Conservation (phyloP, 768 basidiomycete species). For the Tricholoma furcatifolium region DNA sequence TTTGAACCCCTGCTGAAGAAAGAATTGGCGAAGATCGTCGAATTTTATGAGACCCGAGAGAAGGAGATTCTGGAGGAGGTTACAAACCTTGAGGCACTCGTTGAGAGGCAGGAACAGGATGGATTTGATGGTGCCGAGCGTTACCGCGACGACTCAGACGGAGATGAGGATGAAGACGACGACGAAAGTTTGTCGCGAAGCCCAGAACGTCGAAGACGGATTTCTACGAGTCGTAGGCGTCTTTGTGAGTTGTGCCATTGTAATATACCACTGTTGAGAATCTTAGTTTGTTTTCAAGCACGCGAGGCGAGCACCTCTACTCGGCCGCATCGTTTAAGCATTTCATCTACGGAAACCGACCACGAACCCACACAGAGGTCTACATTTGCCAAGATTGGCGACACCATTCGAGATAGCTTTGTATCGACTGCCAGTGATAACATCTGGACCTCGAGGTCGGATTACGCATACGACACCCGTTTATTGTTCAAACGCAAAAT, state of each 20-base stretch:
- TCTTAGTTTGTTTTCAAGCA: background rate
- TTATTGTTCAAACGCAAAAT: conserved; percentile 89
- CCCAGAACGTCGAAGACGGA: conserved; percentile 37
- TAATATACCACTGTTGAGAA: background rate
- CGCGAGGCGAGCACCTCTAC: conserved; percentile 6
- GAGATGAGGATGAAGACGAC: conserved; percentile 56
- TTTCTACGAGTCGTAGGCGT: conserved; percentile 22
- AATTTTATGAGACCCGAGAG: conserved; percentile 80
- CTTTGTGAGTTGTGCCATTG: conserved; percentile 2
- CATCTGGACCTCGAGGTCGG: conserved; percentile 79
- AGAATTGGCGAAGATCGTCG: conserved; percentile 77
- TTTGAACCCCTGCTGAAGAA: conserved; percentile 79
- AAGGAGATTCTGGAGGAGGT: conserved; percentile 66
- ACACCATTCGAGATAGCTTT: conserved; percentile 48
- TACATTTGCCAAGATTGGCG: conserved; percentile 47
- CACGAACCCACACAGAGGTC: conserved; percentile 17
- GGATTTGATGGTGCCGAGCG: conserved; percentile 49
- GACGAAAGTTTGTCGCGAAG: conserved; percentile 40
- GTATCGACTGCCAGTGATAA: conserved; percentile 41
- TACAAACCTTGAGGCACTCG: conserved; percentile 53
- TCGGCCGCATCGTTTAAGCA: conserved; percentile 35
- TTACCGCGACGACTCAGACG: conserved; percentile 60
- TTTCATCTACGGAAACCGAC: conserved; percentile 47
- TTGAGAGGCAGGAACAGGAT: conserved; percentile 57
- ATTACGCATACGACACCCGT: conserved; percentile 81